Percentiles rank a stretch among this genome's conserved stretches.
phyloP scores from a whole-genome alignment of 169 alveolate genomes.

The Plasmodium yoelii region DNA sequence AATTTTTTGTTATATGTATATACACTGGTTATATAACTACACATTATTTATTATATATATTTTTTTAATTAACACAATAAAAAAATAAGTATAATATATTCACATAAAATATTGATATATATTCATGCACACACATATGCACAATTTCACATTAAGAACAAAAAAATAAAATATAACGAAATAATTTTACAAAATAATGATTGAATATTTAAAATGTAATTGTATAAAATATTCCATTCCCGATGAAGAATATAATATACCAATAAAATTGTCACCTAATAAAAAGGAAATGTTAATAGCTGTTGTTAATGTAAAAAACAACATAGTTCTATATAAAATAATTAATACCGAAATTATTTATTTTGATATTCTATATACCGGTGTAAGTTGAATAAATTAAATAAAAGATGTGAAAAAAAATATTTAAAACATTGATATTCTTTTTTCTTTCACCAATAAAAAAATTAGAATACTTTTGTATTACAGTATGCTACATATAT shows the following conservation, averaged over 20 bases:
- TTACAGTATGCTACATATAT: neutral
- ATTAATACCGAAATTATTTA: slow-evolving; percentile 11
- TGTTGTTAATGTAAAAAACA: slow-evolving; percentile 20
- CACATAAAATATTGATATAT: neutral
- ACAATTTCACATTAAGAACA: neutral
- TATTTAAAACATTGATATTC: too few species aligned
- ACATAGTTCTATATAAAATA: slow-evolving; percentile 45
- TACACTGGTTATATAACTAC: neutral
- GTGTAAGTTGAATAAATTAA: slow-evolving; percentile 29
- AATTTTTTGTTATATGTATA: neutral
- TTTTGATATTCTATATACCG: slow-evolving; percentile 24
- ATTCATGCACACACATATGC: neutral
- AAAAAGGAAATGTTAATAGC: slow-evolving; percentile 46
- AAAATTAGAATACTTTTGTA: too few species aligned
- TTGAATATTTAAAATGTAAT: slow-evolving; percentile 41
- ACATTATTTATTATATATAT: neutral
- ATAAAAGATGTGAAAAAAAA: neutral
- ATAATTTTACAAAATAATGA: slow-evolving; percentile 14
- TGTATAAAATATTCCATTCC: slow-evolving; percentile 44
- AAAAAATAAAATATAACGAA: neutral
- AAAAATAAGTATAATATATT: neutral
- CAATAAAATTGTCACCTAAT: slow-evolving; percentile 33
- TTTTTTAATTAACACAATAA: neutral
- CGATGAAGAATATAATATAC: slow-evolving; percentile 47
- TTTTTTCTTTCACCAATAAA: too few species aligned